A percentile compares a stretch with the other conserved stretches of the same genome.
These are phyloP conservation scores for Cymbidium sinense DNA, from an alignment of 106 monocot species.

Conservation along the genomic window DNA sequence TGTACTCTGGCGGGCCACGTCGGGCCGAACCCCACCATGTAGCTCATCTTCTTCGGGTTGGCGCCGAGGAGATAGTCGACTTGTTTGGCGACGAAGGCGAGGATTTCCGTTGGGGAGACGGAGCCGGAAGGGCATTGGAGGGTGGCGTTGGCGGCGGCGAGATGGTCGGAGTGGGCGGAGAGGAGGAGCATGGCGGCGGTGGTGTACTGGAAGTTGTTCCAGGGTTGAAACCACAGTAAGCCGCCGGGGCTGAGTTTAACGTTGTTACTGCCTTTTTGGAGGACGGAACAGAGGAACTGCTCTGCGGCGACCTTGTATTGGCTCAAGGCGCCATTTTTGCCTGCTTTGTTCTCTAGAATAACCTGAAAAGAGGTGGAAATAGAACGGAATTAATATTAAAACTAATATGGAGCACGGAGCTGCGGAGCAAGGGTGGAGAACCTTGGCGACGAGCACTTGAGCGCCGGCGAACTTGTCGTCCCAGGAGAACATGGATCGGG, in stretches of 20 bases:
- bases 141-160: slow-evolving; percentile 8
- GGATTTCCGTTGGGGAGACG: slow-evolving; percentile 20
- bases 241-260: slow-evolving; percentile 49
- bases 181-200: slow-evolving; percentile 46
- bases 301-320: slow-evolving; percentile 32
- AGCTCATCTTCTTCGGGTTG: slow-evolving; percentile 50
- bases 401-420: background rate
- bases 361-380: slow-evolving; percentile 23
- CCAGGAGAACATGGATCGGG: slow-evolving; percentile 51
- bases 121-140: slow-evolving; percentile 25
- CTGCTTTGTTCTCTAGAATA: slow-evolving; percentile 27
- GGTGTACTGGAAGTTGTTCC: slow-evolving; percentile 65
- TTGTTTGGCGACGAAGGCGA: slow-evolving; percentile 24
- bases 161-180: slow-evolving; percentile 41
- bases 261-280: slow-evolving; percentile 52
- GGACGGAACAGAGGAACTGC: slow-evolving; percentile 46
- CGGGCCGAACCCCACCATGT: slow-evolving; percentile 56
- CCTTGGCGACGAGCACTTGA: slow-evolving; percentile 48
- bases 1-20: slow-evolving; percentile 38
- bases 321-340: slow-evolving; percentile 6
- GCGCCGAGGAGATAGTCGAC: slow-evolving; percentile 52
- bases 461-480: slow-evolving; percentile 72
- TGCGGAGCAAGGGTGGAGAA: background rate
- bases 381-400: background rate
- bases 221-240: slow-evolving; percentile 39